Evolutionary conservation across 441 rosid genomes (phyloP).

Genomic region (Arabidopsis hybrid): DNA sequence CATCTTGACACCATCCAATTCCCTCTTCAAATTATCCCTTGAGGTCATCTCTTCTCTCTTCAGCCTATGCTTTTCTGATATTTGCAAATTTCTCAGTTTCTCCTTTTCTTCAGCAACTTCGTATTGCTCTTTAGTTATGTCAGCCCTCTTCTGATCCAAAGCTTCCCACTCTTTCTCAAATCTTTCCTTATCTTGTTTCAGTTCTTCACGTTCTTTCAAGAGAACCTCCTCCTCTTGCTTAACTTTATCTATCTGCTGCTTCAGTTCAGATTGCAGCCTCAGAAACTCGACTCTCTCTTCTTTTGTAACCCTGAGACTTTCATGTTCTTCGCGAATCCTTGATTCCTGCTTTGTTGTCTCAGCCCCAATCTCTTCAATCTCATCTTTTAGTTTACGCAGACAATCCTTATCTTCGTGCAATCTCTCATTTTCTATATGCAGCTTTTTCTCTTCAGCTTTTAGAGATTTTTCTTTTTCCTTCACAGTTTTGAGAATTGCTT

Average conservation of each 20-base stretch:
- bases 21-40: constrained; percentile 51
- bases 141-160: constrained; percentile 75
- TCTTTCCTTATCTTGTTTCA: constrained; percentile 71
- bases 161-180: constrained; percentile 85
- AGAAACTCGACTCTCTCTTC: constrained; percentile 76
- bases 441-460: constrained; percentile 66
- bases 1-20: constrained; percentile 60
- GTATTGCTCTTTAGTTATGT: constrained; percentile 52
- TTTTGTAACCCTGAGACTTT: constrained; percentile 58
- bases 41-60: constrained; percentile 56
- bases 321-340: constrained; percentile 63
- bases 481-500: constrained; percentile 57
- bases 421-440: constrained; percentile 62
- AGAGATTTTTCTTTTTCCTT: constrained; percentile 66
- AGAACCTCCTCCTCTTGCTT: constrained; percentile 63
- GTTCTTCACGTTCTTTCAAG: constrained; percentile 67
- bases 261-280: constrained; percentile 69
- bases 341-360: constrained; percentile 66
- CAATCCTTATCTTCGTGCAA: constrained; percentile 60
- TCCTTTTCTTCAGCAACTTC: constrained; percentile 60
- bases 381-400: constrained; percentile 60
- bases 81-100: constrained; percentile 51
- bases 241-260: constrained; percentile 66
- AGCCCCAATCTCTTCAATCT: constrained; percentile 68
- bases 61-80: constrained; percentile 59